Evolutionary conservation across 2,329 filamentous ascomycete genomes (phyloP).

Genomic region (Cordyceps fumosorosea): DNA sequence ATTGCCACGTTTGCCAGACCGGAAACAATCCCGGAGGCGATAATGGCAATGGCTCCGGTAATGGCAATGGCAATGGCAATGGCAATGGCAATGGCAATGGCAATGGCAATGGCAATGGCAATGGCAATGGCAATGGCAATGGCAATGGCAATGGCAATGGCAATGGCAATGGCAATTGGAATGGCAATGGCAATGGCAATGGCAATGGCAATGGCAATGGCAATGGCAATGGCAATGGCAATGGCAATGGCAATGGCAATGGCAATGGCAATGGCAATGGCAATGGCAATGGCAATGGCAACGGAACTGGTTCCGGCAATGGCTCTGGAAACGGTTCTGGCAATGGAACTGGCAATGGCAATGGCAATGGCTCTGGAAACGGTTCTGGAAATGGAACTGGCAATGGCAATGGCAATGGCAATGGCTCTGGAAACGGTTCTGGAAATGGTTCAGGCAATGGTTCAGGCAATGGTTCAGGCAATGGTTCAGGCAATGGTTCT

Average conservation of each 20-base stretch:
- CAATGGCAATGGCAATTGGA: not conserved
- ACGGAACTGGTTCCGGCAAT: not conserved
- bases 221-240: not conserved
- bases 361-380: too few species aligned
- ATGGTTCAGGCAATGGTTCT: too few species aligned
- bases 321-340: too few species aligned
- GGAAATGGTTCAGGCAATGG: too few species aligned
- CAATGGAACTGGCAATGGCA: too few species aligned
- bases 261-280: not conserved
- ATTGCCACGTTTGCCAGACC: too few species aligned
- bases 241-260: not conserved
- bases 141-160: not conserved
- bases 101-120: not conserved
- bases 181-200: not conserved
- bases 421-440: too few species aligned
- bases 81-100: not conserved
- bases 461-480: too few species aligned
- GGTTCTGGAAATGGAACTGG: too few species aligned
- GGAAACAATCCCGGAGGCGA: too few species aligned
- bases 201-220: not conserved
- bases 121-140: not conserved
- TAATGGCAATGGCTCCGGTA: not conserved
- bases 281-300: not conserved
- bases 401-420: too few species aligned
- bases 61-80: not conserved